Conservation (phyloP, 2,329 filamentous ascomycete species). For the Talaromyces rugulosus region DNA sequence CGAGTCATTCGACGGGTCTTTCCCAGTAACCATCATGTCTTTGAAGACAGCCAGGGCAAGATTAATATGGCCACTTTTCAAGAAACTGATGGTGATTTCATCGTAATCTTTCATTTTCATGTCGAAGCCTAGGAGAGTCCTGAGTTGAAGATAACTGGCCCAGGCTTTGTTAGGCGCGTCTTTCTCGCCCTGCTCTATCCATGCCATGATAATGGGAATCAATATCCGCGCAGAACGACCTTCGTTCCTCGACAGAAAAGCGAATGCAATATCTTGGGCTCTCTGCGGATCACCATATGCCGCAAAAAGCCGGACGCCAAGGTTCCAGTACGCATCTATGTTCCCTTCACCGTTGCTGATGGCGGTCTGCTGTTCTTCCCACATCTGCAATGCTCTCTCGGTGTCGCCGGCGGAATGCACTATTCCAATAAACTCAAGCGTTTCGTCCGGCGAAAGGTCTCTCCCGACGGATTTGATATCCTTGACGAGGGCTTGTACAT, state of each 20-base stretch:
- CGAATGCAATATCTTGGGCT: slow-evolving; percentile 47
- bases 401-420: slow-evolving; percentile 61
- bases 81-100: slow-evolving; percentile 64
- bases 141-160: slow-evolving; percentile 62
- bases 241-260: slow-evolving; percentile 35
- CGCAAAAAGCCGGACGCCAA: slow-evolving; percentile 50
- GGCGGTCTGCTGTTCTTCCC: slow-evolving; percentile 55
- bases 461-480: slow-evolving; percentile 62
- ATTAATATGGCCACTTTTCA: slow-evolving; percentile 61
- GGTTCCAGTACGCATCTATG: slow-evolving; percentile 40
- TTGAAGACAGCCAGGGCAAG: slow-evolving; percentile 73
- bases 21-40: slow-evolving; percentile 75
- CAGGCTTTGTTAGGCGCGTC: slow-evolving; percentile 58
- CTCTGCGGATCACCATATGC: slow-evolving; percentile 43
- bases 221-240: slow-evolving; percentile 30
- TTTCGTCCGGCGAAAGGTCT: slow-evolving; percentile 53
- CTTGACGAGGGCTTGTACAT: slow-evolving; percentile 58
- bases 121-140: slow-evolving; percentile 53
- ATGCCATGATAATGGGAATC: slow-evolving; percentile 66
- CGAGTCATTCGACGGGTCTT: slow-evolving; percentile 41
- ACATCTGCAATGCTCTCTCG: slow-evolving; percentile 58
- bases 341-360: slow-evolving; percentile 45
- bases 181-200: slow-evolving; percentile 51
- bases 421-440: slow-evolving; percentile 65
- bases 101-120: slow-evolving; percentile 76